Evolutionary conservation across 495 filamentous ascomycete species (phyloP).

Genomic region (Penicillium turbatum): DNA sequence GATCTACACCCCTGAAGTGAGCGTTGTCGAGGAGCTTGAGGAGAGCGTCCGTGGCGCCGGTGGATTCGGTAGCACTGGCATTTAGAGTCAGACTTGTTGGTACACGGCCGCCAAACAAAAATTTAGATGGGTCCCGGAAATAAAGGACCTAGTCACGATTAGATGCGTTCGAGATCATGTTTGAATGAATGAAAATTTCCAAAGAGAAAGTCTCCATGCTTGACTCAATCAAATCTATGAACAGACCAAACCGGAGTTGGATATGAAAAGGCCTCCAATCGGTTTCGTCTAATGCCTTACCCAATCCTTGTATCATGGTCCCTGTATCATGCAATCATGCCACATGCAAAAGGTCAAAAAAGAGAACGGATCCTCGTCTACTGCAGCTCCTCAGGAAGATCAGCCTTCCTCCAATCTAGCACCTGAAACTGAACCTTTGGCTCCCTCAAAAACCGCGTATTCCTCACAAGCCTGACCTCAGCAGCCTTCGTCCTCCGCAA

Average conservation of each 20-base stretch:
- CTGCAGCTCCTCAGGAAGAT: conserved; percentile 26
- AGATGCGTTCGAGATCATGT: not conserved
- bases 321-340: conserved; percentile 1
- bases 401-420: conserved; percentile 35
- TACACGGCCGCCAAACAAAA: not conserved
- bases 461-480: conserved; percentile 74
- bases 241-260: conserved; percentile 3
- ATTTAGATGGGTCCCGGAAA: not conserved
- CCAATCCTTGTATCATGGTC: conserved; percentile 1
- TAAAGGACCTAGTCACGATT: conserved; percentile 11
- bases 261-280: not conserved
- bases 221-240: conserved; percentile 17
- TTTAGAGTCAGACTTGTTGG: conserved; percentile 9
- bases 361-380: not conserved
- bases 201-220: not conserved
- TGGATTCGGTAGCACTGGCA: conserved; percentile 90
- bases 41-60: conserved; percentile 87
- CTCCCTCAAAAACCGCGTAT: conserved; percentile 58
- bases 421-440: conserved; percentile 47
- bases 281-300: not conserved
- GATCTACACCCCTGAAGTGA: conserved; percentile 87
- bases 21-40: conserved; percentile 81
- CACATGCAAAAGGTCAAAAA: not conserved
- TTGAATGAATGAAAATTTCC: conserved; percentile 11
- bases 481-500: conserved; percentile 69